These are phyloP conservation scores for Candida cerambycidarum DNA, from an alignment of 805 yeast genomes.

Conservation along the genomic window DNA sequence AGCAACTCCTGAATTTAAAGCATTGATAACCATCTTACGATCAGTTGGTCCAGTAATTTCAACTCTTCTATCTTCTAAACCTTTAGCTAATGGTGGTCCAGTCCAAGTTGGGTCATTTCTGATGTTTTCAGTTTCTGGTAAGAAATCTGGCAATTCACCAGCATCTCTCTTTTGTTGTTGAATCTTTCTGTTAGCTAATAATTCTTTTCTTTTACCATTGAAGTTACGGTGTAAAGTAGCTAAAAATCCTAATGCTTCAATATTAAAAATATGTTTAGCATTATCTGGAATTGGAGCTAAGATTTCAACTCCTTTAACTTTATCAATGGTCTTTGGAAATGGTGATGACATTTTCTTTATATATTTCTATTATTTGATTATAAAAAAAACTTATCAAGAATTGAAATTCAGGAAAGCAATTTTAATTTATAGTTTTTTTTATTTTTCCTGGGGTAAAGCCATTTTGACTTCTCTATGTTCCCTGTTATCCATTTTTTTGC, in stretches of 20 bases:
- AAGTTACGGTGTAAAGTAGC: constrained; percentile 74
- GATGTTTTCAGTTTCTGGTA: constrained; percentile 66
- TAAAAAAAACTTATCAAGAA: not conserved
- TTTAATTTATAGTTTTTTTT: constrained; percentile 7
- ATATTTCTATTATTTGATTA: not conserved
- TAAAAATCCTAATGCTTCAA: constrained; percentile 66
- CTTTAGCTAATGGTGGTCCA: constrained; percentile 72
- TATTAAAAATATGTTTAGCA: constrained; percentile 55
- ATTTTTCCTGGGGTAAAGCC: constrained; percentile 4
- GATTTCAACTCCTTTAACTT: constrained; percentile 52
- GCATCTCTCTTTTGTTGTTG: constrained; percentile 62
- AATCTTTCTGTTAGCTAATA: constrained; percentile 59
- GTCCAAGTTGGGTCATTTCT: constrained; percentile 75
- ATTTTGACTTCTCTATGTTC: constrained; percentile 4
- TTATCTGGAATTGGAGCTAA: constrained; percentile 50
- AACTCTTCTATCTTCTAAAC: constrained; percentile 70
- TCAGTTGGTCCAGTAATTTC: constrained; percentile 88
- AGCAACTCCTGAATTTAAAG: constrained; percentile 73
- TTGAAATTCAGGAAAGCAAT: constrained; percentile 7
- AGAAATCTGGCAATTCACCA: constrained; percentile 62
- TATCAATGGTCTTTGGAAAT: constrained; percentile 45
- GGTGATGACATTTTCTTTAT: constrained; percentile 35
- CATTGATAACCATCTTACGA: constrained; percentile 80
- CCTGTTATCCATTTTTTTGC: constrained; percentile 5
- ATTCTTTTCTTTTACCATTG: constrained; percentile 56